Evolutionary conservation across 148 eudicot genomes (phyloP).

Genomic region (Camellia sinensis): DNA sequence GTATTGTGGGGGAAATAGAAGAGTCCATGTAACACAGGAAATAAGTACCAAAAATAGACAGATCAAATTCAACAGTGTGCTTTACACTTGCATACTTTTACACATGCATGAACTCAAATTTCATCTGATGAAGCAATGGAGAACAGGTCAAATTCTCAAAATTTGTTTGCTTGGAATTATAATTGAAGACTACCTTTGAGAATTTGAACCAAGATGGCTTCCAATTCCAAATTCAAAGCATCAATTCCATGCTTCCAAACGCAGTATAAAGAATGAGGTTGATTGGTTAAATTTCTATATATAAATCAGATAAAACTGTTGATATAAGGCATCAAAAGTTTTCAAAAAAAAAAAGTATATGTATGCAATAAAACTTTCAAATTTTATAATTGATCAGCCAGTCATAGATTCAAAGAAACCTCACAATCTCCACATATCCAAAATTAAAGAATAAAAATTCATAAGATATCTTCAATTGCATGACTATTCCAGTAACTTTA

Average conservation of each 20-base stretch:
- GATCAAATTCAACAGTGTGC: neutral
- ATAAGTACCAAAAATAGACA: neutral
- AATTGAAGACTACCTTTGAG: neutral
- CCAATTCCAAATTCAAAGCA: constrained; percentile 5
- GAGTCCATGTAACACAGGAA: too few species aligned
- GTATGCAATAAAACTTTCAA: too few species aligned
- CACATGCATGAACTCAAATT: neutral
- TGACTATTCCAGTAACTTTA: neutral
- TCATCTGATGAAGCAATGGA: neutral
- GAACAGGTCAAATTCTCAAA: neutral
- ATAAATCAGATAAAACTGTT: neutral
- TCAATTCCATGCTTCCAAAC: neutral
- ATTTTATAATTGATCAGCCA: neutral
- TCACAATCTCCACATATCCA: neutral
- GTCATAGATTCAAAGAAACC: neutral
- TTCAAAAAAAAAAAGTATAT: neutral
- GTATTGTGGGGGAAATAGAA: too few species aligned
- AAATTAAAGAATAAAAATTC: neutral
- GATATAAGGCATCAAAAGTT: neutral
- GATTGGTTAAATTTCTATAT: neutral
- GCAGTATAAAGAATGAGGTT: neutral
- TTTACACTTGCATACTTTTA: neutral
- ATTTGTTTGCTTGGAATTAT: neutral
- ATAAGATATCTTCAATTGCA: neutral
- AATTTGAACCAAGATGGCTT: neutral